Percentiles rank a stretch among this genome's conserved stretches.
phyloP scores from a whole-genome alignment of 441 rosid species.

The Eutrema salsugineum region DNA sequence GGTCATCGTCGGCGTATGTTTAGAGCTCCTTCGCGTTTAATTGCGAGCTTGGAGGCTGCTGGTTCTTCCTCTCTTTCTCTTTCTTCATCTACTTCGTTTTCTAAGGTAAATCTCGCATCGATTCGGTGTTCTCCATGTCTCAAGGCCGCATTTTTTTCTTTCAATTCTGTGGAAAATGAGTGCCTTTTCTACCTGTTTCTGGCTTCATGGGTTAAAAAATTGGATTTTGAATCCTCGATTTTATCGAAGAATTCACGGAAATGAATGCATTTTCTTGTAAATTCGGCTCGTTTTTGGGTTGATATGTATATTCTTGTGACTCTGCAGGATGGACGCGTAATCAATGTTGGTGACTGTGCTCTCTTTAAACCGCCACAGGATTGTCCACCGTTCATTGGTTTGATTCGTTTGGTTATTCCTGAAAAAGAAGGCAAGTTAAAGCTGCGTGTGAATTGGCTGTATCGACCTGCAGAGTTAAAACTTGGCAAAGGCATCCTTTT shows the following conservation, averaged over 20 bases:
- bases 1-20: constrained; percentile 68
- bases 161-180: constrained; percentile 7
- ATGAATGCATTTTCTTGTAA: not conserved
- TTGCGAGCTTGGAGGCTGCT: constrained; percentile 42
- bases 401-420: constrained; percentile 54
- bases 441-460: constrained; percentile 82
- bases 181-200: not conserved
- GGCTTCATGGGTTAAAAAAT: not conserved
- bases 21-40: constrained; percentile 60
- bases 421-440: constrained; percentile 49
- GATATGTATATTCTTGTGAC: not conserved
- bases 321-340: constrained; percentile 76
- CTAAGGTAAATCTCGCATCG: constrained; percentile 41
- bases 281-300: not conserved
- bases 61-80: constrained; percentile 43
- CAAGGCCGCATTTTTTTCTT: too few relatives aligned
- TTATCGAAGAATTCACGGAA: not conserved
- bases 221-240: not conserved
- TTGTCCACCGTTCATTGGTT: constrained; percentile 79
- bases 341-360: constrained; percentile 89
- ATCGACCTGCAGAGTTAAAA: constrained; percentile 76
- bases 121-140: not conserved
- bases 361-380: constrained; percentile 76
- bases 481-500: constrained; percentile 40
- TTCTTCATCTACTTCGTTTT: constrained; percentile 47